These are phyloP conservation scores for Fusarium sp. DNA, from an alignment of 2,329 filamentous ascomycete genomes.

Conservation along the genomic window DNA sequence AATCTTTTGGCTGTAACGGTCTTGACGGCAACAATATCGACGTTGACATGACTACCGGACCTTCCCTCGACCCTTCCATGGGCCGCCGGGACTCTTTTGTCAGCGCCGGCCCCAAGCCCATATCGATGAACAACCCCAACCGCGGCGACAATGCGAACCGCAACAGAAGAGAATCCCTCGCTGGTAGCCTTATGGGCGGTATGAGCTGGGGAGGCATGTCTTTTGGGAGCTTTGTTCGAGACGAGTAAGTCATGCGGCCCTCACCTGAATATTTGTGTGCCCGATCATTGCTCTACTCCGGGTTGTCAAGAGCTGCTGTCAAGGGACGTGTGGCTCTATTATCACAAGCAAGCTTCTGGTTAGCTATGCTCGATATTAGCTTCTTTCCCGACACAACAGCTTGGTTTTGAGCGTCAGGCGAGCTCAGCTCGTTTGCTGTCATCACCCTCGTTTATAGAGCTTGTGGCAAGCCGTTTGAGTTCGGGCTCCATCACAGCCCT, in stretches of 20 bases:
- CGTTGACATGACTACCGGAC: conserved; percentile 68
- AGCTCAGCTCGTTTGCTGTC: not conserved
- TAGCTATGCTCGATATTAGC: not conserved
- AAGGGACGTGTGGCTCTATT: not conserved
- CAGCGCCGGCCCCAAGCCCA: conserved; percentile 73
- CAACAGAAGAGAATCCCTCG: conserved; percentile 69
- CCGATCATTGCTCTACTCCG: conserved; percentile 22
- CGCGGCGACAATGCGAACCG: conserved; percentile 65
- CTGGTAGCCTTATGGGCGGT: conserved; percentile 76
- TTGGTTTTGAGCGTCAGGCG: not conserved
- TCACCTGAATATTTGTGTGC: conserved; percentile 15
- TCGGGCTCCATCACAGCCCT: conserved; percentile 31
- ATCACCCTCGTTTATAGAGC: conserved; percentile 12
- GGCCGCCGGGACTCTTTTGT: conserved; percentile 73
- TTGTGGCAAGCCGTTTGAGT: conserved; percentile 40
- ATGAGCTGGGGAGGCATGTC: conserved; percentile 98
- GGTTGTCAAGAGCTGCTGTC: conserved; percentile 3
- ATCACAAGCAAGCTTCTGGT: not conserved
- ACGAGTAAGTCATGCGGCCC: conserved; percentile 79
- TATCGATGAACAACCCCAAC: conserved; percentile 73
- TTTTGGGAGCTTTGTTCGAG: conserved; percentile 94
- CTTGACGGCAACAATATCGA: conserved; percentile 43
- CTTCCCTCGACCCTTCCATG: conserved; percentile 66
- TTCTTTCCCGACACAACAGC: not conserved
- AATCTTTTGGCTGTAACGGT: conserved; percentile 39